These are phyloP conservation scores for Apiotrichum mycotoxinovorans DNA, from an alignment of 1,284 basidiomycete genomes.

Conservation along the genomic window DNA sequence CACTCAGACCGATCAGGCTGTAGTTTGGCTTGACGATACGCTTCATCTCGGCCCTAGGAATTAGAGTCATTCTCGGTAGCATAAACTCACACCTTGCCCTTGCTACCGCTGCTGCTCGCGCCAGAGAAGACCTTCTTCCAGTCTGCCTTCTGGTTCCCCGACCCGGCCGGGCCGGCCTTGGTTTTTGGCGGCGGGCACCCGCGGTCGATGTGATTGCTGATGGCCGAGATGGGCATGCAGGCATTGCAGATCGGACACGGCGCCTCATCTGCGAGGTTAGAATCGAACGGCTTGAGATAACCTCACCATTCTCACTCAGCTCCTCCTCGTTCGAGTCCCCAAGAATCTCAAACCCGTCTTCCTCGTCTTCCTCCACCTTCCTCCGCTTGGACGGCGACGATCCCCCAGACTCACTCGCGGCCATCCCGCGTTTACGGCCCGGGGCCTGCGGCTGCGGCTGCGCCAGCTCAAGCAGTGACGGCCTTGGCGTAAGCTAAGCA, in stretches of 20 bases:
- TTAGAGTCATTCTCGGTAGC: conserved; percentile 2
- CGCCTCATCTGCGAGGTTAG: conserved; percentile 32
- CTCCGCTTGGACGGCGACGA: conserved; percentile 6
- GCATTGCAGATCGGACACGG: conserved; percentile 44
- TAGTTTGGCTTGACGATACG: conserved; percentile 49
- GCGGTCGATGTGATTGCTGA: conserved; percentile 44
- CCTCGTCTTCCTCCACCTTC: conserved; percentile 8
- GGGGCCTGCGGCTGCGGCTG: conserved; percentile 4
- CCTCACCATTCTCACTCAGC: conserved; percentile 38
- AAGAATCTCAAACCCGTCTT: conserved; percentile 7
- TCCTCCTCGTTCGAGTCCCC: conserved; percentile 19
- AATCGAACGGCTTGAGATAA: background rate
- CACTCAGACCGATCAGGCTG: conserved; percentile 35
- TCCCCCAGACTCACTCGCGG: background rate
- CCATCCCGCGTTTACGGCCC: conserved; percentile 5
- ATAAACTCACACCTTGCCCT: conserved; percentile 17
- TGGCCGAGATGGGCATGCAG: conserved; percentile 33
- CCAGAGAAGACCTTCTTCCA: conserved; percentile 49
- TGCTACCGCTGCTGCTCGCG: conserved; percentile 19
- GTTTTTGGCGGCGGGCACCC: conserved; percentile 41
- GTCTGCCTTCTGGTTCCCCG: conserved; percentile 40
- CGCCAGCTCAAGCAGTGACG: conserved; percentile 7
- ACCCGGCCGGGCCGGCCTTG: conserved; percentile 12
- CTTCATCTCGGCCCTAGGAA: conserved; percentile 31
- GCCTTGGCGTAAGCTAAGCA: conserved; percentile 21